Percentiles rank a stretch among this genome's conserved stretches.
These are phyloP conservation scores for Cystobasidium pallidum DNA, from an alignment of 1,284 basidiomycete genomes.

Conservation along the genomic window DNA sequence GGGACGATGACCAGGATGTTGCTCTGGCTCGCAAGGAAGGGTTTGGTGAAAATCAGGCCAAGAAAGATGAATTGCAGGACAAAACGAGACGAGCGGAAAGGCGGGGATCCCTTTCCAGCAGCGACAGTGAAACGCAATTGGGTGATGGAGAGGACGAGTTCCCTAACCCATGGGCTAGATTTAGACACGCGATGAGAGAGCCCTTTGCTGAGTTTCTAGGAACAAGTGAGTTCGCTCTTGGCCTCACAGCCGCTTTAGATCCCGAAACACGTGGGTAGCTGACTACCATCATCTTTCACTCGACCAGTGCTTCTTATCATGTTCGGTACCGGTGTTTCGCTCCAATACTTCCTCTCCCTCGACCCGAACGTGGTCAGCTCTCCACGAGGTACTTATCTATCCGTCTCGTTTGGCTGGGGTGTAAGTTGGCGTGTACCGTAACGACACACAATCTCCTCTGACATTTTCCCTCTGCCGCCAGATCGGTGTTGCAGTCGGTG, in stretches of 20 bases:
- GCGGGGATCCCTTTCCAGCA: conserved; percentile 13
- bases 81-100: conserved; percentile 18
- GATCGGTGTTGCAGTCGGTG: conserved; percentile 40
- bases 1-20: conserved; percentile 24
- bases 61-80: neutral
- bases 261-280: too few relatives aligned
- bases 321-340: conserved; percentile 42
- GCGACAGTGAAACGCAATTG: neutral
- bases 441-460: neutral
- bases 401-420: conserved; percentile 41
- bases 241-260: too few relatives aligned
- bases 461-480: neutral
- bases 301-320: conserved; percentile 40
- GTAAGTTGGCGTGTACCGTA: neutral
- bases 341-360: conserved; percentile 38
- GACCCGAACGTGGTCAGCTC: conserved; percentile 35
- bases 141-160: conserved; percentile 32
- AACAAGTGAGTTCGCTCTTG: conserved; percentile 19
- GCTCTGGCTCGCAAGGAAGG: conserved; percentile 29
- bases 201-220: conserved; percentile 44
- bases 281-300: too few relatives aligned
- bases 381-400: conserved; percentile 39
- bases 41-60: conserved; percentile 14
- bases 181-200: conserved; percentile 42
- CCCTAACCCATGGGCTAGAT: conserved; percentile 43